Evolutionary conservation across 2,329 filamentous ascomycete species (phyloP).

Genomic region (Aphanocladium album): DNA sequence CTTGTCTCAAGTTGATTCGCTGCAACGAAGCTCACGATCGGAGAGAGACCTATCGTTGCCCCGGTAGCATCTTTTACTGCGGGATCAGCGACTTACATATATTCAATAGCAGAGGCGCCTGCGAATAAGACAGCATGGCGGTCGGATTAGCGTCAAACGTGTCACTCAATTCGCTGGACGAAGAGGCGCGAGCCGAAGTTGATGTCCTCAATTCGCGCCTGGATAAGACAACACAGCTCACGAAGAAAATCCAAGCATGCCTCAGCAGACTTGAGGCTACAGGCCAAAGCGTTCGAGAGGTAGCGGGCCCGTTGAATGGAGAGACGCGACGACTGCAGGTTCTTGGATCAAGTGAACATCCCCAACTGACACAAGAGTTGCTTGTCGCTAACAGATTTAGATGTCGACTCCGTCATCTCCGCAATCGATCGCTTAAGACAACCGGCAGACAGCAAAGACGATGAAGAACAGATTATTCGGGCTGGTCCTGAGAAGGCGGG

Average conservation of each 20-base stretch:
- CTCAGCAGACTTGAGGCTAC: slow-evolving; percentile 78
- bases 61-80: background rate
- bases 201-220: slow-evolving; percentile 68
- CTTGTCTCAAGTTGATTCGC: background rate
- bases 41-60: background rate
- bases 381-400: slow-evolving; percentile 35
- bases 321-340: slow-evolving; percentile 87
- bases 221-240: slow-evolving; percentile 88
- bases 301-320: slow-evolving; percentile 85
- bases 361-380: no score
- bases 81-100: background rate
- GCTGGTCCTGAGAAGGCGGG: slow-evolving; percentile 80
- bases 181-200: slow-evolving; percentile 64
- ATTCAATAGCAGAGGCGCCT: background rate
- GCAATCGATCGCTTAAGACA: slow-evolving; percentile 86
- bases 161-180: slow-evolving; percentile 51
- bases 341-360: slow-evolving; percentile 68
- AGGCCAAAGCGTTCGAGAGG: slow-evolving; percentile 85
- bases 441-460: slow-evolving; percentile 86
- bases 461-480: slow-evolving; percentile 87
- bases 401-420: slow-evolving; percentile 79
- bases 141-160: slow-evolving; percentile 39
- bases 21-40: background rate
- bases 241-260: slow-evolving; percentile 91
- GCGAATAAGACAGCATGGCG: slow-evolving; percentile 38